Base-by-base conservation (phyloP, 257 asterid species). In the Salvia rosmarinus region DNA sequence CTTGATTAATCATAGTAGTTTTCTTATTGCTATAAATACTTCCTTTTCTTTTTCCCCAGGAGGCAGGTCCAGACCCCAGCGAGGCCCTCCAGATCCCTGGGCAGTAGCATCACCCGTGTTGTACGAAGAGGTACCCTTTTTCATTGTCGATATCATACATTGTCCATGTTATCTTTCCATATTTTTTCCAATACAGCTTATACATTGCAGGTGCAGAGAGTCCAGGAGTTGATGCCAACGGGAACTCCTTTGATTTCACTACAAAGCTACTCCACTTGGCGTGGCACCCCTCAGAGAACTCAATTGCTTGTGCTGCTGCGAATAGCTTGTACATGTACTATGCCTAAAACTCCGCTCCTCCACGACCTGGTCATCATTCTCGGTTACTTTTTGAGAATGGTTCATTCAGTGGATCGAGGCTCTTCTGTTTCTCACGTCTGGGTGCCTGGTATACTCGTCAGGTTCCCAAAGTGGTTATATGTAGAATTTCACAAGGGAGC, bases 311-410 rank as follows among this genome's bases (percentile, higher is more conserved):
- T 82, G 99, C 99, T 75, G 99, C 99, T 81, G 99, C 99, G 40
- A 95, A 95, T 79, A 95, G 99, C 89, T 77, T 95, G 97, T 95
- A 95, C 77, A 95, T 95, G 99, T 95, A 95, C 67, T 90, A 95
- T 82, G 98, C 99, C 63, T 95, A 85, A 87, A 77, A 67, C 11
- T 60, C 42, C 12, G 80, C 60, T 25, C 75, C 58, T 19, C 75
- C 61, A 62, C 64, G 68, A 64, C 78, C 44, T 43, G 75, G 72
- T 67, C 52, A 72, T 73, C 87, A 74, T 73, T 82, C 82, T 52
- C 80, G 66, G 81, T 77, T 74, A 76, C 80, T 81, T 63, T 75
- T 60, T 37, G 74, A 78, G 81, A 80, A 81, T 65, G 84, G 70
- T 43, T 52, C 65, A 62, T 75, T 71, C 67, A 16, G 60, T 50